phyloP scores from a whole-genome alignment of 2,329 filamentous ascomycete species.

The Chaetomiaceae sp. region DNA sequence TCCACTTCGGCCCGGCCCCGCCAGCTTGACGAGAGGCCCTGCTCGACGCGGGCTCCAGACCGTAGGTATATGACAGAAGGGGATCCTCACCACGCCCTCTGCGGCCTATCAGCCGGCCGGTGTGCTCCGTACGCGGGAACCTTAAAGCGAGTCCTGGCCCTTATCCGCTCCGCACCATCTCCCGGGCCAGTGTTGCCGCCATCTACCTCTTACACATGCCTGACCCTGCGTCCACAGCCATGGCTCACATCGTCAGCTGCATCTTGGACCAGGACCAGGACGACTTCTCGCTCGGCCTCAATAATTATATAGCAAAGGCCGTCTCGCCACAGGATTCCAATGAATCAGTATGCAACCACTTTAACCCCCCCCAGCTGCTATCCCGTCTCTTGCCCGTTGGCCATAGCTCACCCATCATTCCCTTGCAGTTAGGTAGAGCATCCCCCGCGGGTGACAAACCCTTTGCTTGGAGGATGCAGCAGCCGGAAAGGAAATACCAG shows the following conservation, averaged over 20 bases:
- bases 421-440: slow-evolving; percentile 26
- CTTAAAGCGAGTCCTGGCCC: slow-evolving; percentile 31
- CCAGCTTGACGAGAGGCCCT: slow-evolving; percentile 8
- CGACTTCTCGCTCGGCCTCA: slow-evolving; percentile 35
- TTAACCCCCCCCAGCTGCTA: slow-evolving; percentile 21
- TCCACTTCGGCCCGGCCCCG: slow-evolving; percentile 17
- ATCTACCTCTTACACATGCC: slow-evolving; percentile 28
- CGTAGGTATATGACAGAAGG: slow-evolving; percentile 28
- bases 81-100: slow-evolving; percentile 27
- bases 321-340: slow-evolving; percentile 43
- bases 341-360: slow-evolving; percentile 42
- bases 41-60: slow-evolving; percentile 19
- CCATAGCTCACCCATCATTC: slow-evolving; percentile 25
- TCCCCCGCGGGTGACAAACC: slow-evolving; percentile 41
- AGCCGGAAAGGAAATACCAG: slow-evolving; percentile 56
- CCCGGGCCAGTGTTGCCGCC: slow-evolving; percentile 28
- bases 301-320: slow-evolving; percentile 49
- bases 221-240: slow-evolving; percentile 33
- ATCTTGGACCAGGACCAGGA: slow-evolving; percentile 47
- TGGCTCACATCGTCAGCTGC: slow-evolving; percentile 61
- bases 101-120: slow-evolving; percentile 29
- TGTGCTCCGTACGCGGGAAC: slow-evolving; percentile 21
- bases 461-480: slow-evolving; percentile 56
- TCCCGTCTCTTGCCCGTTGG: slow-evolving; percentile 15
- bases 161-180: slow-evolving; percentile 30